Base-by-base conservation (phyloP, 352 stramenopile species). In the Pythium coloratum region DNA sequence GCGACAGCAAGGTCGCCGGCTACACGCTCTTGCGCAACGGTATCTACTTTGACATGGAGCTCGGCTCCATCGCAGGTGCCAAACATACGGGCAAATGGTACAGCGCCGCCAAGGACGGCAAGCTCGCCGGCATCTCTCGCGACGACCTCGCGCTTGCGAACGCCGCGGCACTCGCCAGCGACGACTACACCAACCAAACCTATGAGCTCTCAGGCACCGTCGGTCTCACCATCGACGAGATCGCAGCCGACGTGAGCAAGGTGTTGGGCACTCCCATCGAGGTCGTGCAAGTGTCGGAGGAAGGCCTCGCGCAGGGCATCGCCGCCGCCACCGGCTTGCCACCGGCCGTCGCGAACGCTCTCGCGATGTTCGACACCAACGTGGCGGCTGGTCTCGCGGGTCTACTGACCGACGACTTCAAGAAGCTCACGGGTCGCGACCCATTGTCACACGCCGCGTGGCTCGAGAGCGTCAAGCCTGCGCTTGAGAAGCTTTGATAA, bases 21-120 rank as follows among this genome's bases (percentile, higher is more conserved):
- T 72, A 57, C 49, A 72, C 66, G 26, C 61, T 67, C 28, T 42
- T 72, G 20, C 65, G 65, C 16, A 66, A 71, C 13, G 53, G 36
- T 18, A 44, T 71, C 46, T 71, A 71, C 58, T 71, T 59, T 33
- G 65, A 71, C 16, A 71, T 66, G 49, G 8, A 46, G 4, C 13
- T 12, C 38, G 38, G 7, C 8, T 46, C 14, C 14, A 50, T 50
- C 20, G 33, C 24, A 16, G 38, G 36, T 3, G 46, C 55, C 55
- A 50, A 59, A 13, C 44, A 50, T 32, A 50, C 32, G 32, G 63
- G 63, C 42, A 63, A 64, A 47, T 64, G 63, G 55, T 55, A 0
- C 46, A 46, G 7, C 8, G 53, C 30, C 2, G 40, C 18, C 44
- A 55, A n/a, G 4, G 4, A 46, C 18, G n/a, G 32, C n/a, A 20